Percentiles rank a stretch among this genome's conserved stretches.
Evolutionary conservation across 176 grass and related monocot genomes (phyloP).

Genomic region (Alopecurus myosuroides): DNA sequence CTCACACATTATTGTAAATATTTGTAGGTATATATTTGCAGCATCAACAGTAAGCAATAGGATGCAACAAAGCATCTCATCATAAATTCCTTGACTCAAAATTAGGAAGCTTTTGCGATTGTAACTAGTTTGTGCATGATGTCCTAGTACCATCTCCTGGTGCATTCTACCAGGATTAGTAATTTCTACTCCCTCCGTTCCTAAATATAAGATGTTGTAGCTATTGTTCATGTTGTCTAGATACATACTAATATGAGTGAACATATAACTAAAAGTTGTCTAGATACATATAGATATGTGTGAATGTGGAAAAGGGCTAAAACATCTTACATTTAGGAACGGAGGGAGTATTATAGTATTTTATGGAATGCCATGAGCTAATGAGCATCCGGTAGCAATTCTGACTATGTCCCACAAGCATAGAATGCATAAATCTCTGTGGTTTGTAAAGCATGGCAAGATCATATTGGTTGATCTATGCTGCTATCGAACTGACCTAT

Average conservation of each 20-base stretch:
- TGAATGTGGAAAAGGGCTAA: no score
- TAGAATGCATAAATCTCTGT: not conserved
- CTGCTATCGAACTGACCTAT: not conserved
- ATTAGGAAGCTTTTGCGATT: not conserved
- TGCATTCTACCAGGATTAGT: not conserved
- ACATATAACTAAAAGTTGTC: no score
- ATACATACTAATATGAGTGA: no score
- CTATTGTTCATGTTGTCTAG: no score
- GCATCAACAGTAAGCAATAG: not conserved
- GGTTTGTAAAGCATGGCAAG: not conserved
- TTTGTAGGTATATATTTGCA: not conserved
- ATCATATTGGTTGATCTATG: conserved; percentile 1
- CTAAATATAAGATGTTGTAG: no score
- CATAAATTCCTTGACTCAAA: not conserved
- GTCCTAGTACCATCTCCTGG: not conserved
- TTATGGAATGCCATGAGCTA: not conserved
- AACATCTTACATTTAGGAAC: no score
- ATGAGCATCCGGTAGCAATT: not conserved
- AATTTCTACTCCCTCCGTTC: not conserved
- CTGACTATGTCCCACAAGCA: not conserved
- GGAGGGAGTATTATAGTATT: not conserved
- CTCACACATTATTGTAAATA: conserved; percentile 7
- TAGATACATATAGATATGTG: no score
- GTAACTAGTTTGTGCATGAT: not conserved
- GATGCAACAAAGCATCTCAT: not conserved